These are phyloP conservation scores for Aquilaria sinensis DNA, from an alignment of 345 rosid species.

Conservation along the genomic window DNA sequence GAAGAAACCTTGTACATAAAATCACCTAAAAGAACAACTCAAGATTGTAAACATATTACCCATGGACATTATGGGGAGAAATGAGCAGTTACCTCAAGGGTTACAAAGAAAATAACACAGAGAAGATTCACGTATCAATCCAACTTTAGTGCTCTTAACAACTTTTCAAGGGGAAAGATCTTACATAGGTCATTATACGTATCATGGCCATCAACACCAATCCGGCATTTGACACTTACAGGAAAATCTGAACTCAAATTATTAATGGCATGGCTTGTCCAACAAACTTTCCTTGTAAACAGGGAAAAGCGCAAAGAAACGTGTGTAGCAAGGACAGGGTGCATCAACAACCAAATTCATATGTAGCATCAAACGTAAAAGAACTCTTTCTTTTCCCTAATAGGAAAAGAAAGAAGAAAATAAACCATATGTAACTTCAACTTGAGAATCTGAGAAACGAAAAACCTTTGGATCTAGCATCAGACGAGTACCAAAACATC, in stretches of 20 bases:
- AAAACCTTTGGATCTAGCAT: slow-evolving; percentile 96
- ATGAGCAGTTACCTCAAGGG: not conserved
- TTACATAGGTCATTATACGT: slow-evolving; percentile 92
- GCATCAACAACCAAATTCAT: slow-evolving; percentile 10
- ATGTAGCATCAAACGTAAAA: no score
- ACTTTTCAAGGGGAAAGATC: slow-evolving; percentile 20
- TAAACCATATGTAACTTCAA: no score
- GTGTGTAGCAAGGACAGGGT: slow-evolving; percentile 10
- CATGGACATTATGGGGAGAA: not conserved
- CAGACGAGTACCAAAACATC: slow-evolving; percentile 92
- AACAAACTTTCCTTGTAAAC: slow-evolving; percentile 59
- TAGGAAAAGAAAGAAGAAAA: no score
- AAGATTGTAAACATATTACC: not conserved
- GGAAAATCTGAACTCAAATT: slow-evolving; percentile 84
- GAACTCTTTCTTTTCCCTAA: no score
- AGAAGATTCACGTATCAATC: not conserved
- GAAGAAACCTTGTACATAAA: slow-evolving; percentile 91
- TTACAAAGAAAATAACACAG: not conserved
- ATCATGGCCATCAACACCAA: slow-evolving; percentile 95
- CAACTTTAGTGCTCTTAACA: not conserved
- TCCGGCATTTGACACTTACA: slow-evolving; percentile 92
- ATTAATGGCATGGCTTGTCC: slow-evolving; percentile 96
- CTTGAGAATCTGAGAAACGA: no score
- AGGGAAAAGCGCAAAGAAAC: slow-evolving; percentile 10
- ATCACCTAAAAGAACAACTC: slow-evolving; percentile 52